A percentile compares a stretch with the other conserved stretches of the same genome.
phyloP scores from a whole-genome alignment of 1,139 yeast genomes.

The Magnusiomyces starmeri region DNA sequence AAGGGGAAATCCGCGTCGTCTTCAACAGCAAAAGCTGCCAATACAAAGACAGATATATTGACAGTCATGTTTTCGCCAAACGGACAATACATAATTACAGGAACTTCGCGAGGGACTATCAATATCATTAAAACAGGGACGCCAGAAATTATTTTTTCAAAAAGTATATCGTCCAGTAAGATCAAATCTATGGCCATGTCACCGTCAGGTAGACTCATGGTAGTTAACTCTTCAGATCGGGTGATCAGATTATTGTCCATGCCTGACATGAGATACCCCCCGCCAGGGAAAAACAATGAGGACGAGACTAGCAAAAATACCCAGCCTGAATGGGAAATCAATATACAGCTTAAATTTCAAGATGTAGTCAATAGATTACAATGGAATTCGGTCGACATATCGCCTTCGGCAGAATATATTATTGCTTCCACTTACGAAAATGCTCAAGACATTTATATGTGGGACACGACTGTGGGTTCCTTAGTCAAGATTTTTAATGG shows the following conservation, averaged over 20 bases:
- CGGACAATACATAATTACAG: conserved; percentile 54
- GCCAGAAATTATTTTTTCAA: conserved; percentile 39
- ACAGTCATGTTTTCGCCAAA: conserved; percentile 37
- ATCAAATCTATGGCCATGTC: conserved; percentile 66
- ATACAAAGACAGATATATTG: conserved; percentile 25
- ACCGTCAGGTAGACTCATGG: conserved; percentile 59
- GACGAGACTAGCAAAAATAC: neutral
- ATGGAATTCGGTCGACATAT: conserved; percentile 78
- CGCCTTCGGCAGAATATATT: conserved; percentile 72
- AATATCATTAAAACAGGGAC: conserved; percentile 38
- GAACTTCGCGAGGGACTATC: conserved; percentile 76
- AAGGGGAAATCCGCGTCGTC: conserved; percentile 22
- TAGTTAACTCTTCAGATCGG: conserved; percentile 76
- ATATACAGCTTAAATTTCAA: conserved; percentile 75
- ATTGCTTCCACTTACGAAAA: conserved; percentile 86
- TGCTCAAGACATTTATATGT: conserved; percentile 80
- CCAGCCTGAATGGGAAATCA: conserved; percentile 46
- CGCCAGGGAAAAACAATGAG: neutral
- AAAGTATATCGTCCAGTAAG: conserved; percentile 58
- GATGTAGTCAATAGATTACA: conserved; percentile 84
- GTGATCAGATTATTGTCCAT: conserved; percentile 63
- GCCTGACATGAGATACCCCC: conserved; percentile 37
- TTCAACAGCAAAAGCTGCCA: conserved; percentile 3
- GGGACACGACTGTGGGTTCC: conserved; percentile 90
- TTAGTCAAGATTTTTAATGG: conserved; percentile 86